Percentiles rank a stretch among this genome's conserved stretches.
Evolutionary conservation across 352 stramenopile genomes (phyloP).

Genomic region (Phytophthora uliginosa): DNA sequence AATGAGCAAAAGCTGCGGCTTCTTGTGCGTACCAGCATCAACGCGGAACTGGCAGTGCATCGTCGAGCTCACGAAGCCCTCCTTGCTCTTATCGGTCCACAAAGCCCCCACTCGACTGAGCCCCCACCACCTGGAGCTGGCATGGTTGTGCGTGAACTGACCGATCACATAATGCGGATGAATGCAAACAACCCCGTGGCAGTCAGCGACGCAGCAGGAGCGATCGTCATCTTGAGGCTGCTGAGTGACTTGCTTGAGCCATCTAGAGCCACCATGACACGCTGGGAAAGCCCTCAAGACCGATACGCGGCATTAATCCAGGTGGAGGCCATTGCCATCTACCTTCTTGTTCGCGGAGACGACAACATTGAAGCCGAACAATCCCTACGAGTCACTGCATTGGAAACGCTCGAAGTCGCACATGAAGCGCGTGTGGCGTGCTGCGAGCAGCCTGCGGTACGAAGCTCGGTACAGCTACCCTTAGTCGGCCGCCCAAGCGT

Average conservation of each 20-base stretch:
- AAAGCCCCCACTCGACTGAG: constrained; percentile 14
- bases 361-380: constrained; percentile 43
- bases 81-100: constrained; percentile 36
- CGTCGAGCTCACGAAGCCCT: constrained; percentile 49
- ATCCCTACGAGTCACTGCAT: constrained; percentile 31
- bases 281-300: constrained; percentile 49
- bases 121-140: constrained; percentile 30
- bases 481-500: constrained; percentile 31
- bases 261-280: constrained; percentile 17
- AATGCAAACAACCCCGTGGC: constrained; percentile 35
- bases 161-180: constrained; percentile 71
- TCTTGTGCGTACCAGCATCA: constrained; percentile 59
- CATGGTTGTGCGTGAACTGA: constrained; percentile 60
- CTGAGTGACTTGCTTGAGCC: constrained; percentile 46
- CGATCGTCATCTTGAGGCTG: constrained; percentile 42
- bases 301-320: constrained; percentile 65
- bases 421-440: constrained; percentile 19
- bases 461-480: constrained; percentile 16
- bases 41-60: constrained; percentile 52
- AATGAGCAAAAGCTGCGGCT: constrained; percentile 77
- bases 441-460: constrained; percentile 6
- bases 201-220: constrained; percentile 31
- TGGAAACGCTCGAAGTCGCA: constrained; percentile 50
- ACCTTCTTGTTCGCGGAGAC: constrained; percentile 57
- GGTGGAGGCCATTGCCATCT: constrained; percentile 69